phyloP scores from a whole-genome alignment of 805 yeast species.

The Metschnikowia aberdeeniae region DNA sequence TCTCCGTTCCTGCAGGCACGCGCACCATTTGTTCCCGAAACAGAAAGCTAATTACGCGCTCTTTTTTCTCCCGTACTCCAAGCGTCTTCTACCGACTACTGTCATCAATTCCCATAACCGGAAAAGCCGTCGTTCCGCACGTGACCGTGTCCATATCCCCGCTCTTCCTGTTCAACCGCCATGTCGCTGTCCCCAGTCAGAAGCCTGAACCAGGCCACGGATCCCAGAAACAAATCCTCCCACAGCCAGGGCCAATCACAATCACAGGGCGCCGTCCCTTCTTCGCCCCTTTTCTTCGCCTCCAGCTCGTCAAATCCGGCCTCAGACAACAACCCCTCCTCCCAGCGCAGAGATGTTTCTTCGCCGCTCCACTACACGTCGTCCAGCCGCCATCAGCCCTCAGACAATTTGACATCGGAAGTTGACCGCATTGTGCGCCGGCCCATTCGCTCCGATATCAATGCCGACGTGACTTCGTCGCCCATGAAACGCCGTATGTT shows the following conservation, averaged over 20 bases:
- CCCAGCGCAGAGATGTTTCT: slow-evolving; percentile 33
- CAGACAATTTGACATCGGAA: slow-evolving; percentile 41
- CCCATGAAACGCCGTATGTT: slow-evolving; percentile 54
- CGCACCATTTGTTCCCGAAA: slow-evolving; percentile 21
- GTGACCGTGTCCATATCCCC: background rate
- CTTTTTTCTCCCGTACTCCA: background rate
- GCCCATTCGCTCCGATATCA: slow-evolving; percentile 72
- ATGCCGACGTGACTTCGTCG: slow-evolving; percentile 69
- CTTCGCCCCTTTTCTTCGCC: slow-evolving; percentile 54
- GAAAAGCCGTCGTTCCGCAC: too few relatives aligned
- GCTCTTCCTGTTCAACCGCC: background rate
- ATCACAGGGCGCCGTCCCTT: slow-evolving; percentile 43
- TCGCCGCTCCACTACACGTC: slow-evolving; percentile 52
- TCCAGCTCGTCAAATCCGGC: slow-evolving; percentile 43
- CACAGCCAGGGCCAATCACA: slow-evolving; percentile 35
- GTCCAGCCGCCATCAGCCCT: slow-evolving; percentile 26
- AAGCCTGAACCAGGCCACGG: slow-evolving; percentile 15
- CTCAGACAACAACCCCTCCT: slow-evolving; percentile 27
- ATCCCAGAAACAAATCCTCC: slow-evolving; percentile 2
- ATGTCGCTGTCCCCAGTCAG: slow-evolving; percentile 21
- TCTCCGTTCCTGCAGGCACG: background rate
- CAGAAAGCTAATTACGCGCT: slow-evolving; percentile 21
- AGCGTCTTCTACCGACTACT: background rate
- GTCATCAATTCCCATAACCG: too few relatives aligned
- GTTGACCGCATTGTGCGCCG: slow-evolving; percentile 44